These are phyloP conservation scores for Pseudonitzschia multistriata DNA, from an alignment of 108 stramenopile species.

Conservation along the genomic window DNA sequence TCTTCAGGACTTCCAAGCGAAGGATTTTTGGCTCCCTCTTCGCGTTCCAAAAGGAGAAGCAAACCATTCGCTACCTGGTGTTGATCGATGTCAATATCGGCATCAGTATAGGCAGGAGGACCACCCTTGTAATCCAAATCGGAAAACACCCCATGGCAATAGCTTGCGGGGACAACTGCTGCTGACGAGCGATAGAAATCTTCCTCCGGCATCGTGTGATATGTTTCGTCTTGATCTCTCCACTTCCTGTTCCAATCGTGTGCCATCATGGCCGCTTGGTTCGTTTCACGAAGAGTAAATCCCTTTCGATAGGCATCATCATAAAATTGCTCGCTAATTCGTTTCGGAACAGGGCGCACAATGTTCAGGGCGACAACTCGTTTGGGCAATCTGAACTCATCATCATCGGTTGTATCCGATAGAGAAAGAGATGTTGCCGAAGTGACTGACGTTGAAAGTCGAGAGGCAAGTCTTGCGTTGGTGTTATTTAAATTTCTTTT, in stretches of 20 bases:
- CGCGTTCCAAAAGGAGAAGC: background rate
- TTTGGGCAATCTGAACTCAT: background rate
- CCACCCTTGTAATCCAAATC: background rate
- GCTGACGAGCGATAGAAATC: slow-evolving; percentile 13
- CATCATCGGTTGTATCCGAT: background rate
- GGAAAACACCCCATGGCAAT: background rate
- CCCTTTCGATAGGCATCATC: slow-evolving; percentile 30
- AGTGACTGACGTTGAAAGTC: background rate
- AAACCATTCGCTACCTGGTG: background rate
- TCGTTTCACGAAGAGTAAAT: slow-evolving; percentile 19
- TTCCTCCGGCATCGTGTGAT: slow-evolving; percentile 29
- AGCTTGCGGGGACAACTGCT: background rate
- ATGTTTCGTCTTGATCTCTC: slow-evolving; percentile 38
- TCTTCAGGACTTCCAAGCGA: slow-evolving; percentile 2
- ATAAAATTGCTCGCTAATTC: slow-evolving; percentile 35
- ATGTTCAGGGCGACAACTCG: background rate
- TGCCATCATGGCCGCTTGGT: slow-evolving; percentile 30
- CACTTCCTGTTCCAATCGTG: slow-evolving; percentile 51
- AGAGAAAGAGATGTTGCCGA: background rate
- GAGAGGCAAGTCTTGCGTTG: background rate
- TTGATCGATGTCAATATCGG: background rate
- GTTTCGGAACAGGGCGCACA: slow-evolving; percentile 32
- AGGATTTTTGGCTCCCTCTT: slow-evolving; percentile 31
- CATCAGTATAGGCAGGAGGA: background rate
- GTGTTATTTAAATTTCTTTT: background rate